These are phyloP conservation scores for Termitomyces sp. DNA, from an alignment of 768 basidiomycete genomes.

Conservation along the genomic window DNA sequence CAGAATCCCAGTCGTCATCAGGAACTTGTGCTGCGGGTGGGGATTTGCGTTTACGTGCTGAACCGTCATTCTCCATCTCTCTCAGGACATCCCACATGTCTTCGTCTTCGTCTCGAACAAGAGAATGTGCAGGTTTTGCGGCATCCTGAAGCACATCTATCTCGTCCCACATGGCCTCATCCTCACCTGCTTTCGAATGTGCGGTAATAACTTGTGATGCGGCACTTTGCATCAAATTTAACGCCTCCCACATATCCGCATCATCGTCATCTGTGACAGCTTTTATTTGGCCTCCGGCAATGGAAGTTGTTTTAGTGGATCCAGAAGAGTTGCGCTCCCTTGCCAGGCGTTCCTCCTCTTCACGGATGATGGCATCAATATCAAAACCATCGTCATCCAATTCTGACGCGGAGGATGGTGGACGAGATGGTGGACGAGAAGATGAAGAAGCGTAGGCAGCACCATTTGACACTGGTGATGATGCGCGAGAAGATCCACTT, in stretches of 20 bases:
- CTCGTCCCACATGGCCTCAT: constrained; percentile 23
- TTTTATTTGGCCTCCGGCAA: neutral
- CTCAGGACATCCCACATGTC: constrained; percentile 71
- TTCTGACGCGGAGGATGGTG: constrained; percentile 36
- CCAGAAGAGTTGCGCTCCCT: constrained; percentile 7
- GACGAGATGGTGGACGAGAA: constrained; percentile 24
- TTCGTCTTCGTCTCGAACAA: constrained; percentile 40
- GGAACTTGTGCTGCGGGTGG: neutral
- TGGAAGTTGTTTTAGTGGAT: neutral
- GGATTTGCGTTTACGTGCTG: constrained; percentile 3
- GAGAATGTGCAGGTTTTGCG: neutral
- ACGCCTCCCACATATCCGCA: constrained; percentile 65
- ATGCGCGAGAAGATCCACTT: constrained; percentile 8
- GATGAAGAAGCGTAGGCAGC: constrained; percentile 28
- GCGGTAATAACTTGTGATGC: neutral
- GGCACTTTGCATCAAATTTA: constrained; percentile 36
- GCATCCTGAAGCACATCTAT: constrained; percentile 10
- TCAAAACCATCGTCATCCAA: constrained; percentile 41
- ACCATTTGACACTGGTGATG: constrained; percentile 19
- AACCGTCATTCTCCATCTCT: constrained; percentile 37
- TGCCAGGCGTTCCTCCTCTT: constrained; percentile 32
- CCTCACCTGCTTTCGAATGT: neutral
- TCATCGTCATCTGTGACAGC: constrained; percentile 33
- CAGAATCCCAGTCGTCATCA: constrained; percentile 59
- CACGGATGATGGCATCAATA: constrained; percentile 43